Evolutionary conservation across 352 stramenopile species (phyloP), one percentile per base, ranked within the genome.

Genomic region (Globisporangium heterothallicum): DNA sequence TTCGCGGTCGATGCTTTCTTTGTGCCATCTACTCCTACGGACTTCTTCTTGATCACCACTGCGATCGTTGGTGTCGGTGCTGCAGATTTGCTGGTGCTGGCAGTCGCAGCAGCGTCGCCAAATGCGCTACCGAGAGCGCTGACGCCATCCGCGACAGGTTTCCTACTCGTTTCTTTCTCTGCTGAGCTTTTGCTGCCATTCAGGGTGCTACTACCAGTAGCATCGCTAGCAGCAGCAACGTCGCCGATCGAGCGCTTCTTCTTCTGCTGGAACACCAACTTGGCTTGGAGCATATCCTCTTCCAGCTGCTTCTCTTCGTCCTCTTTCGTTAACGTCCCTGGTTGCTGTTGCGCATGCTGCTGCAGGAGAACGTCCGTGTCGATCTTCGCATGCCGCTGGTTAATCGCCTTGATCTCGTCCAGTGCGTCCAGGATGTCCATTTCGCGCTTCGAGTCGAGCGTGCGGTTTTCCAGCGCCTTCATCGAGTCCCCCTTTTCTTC

Each of bases 351-450:
- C 6, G 68, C 66, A 36, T 81, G 61, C 16, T 88, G 76, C 29
- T 78, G 65, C 44, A 95, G 55, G 38, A 94, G 52, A 52, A 73
- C 77, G 59, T 94, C 81, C 54, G 76, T 86, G 64, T 97, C 86
- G 42, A 98, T 74, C 45, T 87, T 79, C n/a, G 94, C 73, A 72
- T 98, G 94, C 58, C 90, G 79, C 46, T 91, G 79, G 74, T 99
- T 99, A 67, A 99, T 97, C 14, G 95, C 92, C 51, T 97, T 96
- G 60, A 99, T 99, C 74, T 99, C 94, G 59, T 99, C 97, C 19
- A 99, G 64, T 21, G 96, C 95, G 58, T 99, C 97, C 43, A 99
- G 75, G 57, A 99, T 97, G 49, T 98, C 95, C 96, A 99, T 99
- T 76, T 99, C 97, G 29, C 94, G 79, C 71, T 99, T 98, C 49